phyloP scores from a whole-genome alignment of 1,139 yeast genomes.

The Pichia norvegensis region DNA sequence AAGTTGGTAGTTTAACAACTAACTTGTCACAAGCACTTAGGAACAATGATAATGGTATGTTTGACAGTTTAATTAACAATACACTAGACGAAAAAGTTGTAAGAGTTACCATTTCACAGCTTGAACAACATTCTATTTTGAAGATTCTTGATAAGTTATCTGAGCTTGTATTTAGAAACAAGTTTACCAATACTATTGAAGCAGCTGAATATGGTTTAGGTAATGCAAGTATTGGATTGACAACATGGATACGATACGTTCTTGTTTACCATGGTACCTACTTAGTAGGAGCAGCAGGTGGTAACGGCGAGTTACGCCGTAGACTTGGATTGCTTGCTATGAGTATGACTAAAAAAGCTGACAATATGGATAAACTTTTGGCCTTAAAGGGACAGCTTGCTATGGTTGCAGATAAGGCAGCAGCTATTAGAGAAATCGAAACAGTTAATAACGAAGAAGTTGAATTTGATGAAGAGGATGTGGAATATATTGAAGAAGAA shows the following conservation, averaged over 20 bases:
- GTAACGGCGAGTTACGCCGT: slow-evolving; percentile 28
- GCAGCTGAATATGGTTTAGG: slow-evolving; percentile 28
- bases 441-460: slow-evolving; percentile 27
- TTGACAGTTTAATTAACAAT: slow-evolving; percentile 71
- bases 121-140: slow-evolving; percentile 58
- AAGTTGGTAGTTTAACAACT: slow-evolving; percentile 58
- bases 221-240: slow-evolving; percentile 31
- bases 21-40: slow-evolving; percentile 64
- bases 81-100: slow-evolving; percentile 70
- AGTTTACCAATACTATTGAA: slow-evolving; percentile 39
- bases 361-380: slow-evolving; percentile 66
- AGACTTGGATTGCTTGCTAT: slow-evolving; percentile 73
- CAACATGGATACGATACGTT: slow-evolving; percentile 91
- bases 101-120: slow-evolving; percentile 25
- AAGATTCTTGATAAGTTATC: slow-evolving; percentile 72
- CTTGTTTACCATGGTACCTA: slow-evolving; percentile 86
- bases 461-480: slow-evolving; percentile 34
- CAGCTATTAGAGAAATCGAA: slow-evolving; percentile 50
- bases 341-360: slow-evolving; percentile 65
- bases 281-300: slow-evolving; percentile 23
- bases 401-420: slow-evolving; percentile 60
- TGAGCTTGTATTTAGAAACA: slow-evolving; percentile 63
- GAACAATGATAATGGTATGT: slow-evolving; percentile 60
- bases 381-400: slow-evolving; percentile 77
- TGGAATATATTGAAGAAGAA: slow-evolving; percentile 29